A percentile compares a stretch with the other conserved stretches of the same genome.
These are phyloP conservation scores for Plectosphaerella sp. DNA, from an alignment of 2,329 filamentous ascomycete species.

Conservation along the genomic window DNA sequence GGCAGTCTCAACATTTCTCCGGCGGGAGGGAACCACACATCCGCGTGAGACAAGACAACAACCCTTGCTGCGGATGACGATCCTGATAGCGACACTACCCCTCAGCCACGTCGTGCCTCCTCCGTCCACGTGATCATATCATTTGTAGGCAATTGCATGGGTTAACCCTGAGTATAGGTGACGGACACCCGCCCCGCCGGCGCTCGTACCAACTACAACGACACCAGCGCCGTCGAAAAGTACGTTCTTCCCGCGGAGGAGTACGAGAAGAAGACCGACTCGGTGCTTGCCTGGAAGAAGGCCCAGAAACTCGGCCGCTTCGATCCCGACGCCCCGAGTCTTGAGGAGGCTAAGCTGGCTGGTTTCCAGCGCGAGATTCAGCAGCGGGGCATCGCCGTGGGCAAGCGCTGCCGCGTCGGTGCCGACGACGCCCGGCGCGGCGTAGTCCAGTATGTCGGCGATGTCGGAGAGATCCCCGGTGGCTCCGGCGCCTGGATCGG, in stretches of 20 bases:
- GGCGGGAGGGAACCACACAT: background rate
- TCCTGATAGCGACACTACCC: background rate
- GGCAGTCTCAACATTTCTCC: too few species aligned
- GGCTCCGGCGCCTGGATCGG: conserved; percentile 67
- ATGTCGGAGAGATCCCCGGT: conserved; percentile 68
- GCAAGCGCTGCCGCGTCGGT: conserved; percentile 60
- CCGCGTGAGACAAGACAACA: background rate
- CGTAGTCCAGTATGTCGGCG: conserved; percentile 66
- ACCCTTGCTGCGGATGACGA: background rate
- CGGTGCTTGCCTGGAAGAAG: conserved; percentile 93
- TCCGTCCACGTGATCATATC: background rate
- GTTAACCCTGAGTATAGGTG: conserved; percentile 48
- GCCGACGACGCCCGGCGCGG: conserved; percentile 67
- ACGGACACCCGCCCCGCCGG: conserved; percentile 72
- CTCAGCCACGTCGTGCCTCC: background rate
- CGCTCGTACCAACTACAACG: conserved; percentile 74
- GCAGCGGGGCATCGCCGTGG: conserved; percentile 60
- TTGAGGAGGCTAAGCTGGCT: conserved; percentile 67
- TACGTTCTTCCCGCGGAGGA: conserved; percentile 82
- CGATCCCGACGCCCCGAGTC: conserved; percentile 74
- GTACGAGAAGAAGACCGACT: conserved; percentile 83
- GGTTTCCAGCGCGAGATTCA: conserved; percentile 67
- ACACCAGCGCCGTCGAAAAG: conserved; percentile 78
- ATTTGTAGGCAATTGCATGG: background rate
- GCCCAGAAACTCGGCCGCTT: conserved; percentile 94